Evolutionary conservation across 2,329 filamentous ascomycete genomes (phyloP).

Genomic region (Calonectria leucothoes): DNA sequence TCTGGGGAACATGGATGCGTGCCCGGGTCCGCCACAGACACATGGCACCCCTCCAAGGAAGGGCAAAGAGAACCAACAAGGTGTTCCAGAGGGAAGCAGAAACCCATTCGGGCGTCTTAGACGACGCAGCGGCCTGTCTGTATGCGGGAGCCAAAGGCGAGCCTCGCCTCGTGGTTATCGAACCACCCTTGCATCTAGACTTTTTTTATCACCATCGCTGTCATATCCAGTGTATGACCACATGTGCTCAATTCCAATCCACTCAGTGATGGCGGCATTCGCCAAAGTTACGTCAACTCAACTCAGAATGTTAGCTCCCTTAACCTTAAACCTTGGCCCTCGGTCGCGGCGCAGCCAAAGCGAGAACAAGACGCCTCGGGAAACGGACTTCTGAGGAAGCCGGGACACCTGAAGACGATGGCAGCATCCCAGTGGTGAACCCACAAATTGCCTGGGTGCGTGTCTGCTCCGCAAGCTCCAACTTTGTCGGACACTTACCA

Average conservation of each 20-base stretch:
- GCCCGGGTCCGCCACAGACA: background rate
- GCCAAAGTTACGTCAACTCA: background rate
- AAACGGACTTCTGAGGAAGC: background rate
- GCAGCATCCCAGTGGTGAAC: background rate
- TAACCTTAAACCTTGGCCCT: background rate
- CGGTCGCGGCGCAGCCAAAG: background rate
- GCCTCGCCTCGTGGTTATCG: conserved; percentile 17
- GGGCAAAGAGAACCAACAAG: background rate
- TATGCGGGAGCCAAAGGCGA: background rate
- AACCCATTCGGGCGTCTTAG: background rate
- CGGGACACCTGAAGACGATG: background rate
- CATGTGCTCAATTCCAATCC: background rate
- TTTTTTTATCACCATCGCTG: background rate
- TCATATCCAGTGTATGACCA: background rate
- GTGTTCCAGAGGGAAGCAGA: background rate
- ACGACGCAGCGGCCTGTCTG: background rate
- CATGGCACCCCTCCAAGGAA: conserved; percentile 5
- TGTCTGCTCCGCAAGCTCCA: conserved; percentile 3
- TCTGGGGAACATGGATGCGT: conserved; percentile 15
- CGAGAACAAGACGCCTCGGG: background rate
- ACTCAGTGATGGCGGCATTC: background rate
- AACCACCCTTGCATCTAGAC: conserved; percentile 11
- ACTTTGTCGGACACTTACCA: conserved; percentile 4
- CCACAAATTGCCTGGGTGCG: conserved; percentile 6
- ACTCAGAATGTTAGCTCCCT: background rate